phyloP scores from a whole-genome alignment of 2,329 filamentous ascomycete genomes.

The Neofusicoccum umdonicola region DNA sequence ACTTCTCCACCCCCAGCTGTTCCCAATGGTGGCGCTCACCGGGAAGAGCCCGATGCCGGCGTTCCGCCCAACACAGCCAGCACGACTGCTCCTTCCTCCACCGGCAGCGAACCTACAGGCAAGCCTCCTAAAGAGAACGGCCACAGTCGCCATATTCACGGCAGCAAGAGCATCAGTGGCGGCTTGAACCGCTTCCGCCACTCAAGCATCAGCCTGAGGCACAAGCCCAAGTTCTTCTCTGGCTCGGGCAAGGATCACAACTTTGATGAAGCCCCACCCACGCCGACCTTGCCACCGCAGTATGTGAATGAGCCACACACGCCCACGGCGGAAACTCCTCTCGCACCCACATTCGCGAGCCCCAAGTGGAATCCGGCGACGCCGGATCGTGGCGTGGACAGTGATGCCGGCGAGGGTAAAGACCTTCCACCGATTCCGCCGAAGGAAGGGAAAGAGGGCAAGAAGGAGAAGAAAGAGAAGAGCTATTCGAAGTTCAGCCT shows the following conservation, averaged over 20 bases:
- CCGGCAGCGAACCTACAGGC: neutral
- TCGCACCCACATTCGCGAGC: neutral
- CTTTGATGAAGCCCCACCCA: slow-evolving; percentile 25
- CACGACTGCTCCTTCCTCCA: slow-evolving; percentile 2
- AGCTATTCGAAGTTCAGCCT: slow-evolving; percentile 59
- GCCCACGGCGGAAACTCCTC: neutral
- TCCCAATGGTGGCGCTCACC: neutral
- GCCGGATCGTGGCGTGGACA: neutral
- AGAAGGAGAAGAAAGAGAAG: slow-evolving; percentile 57
- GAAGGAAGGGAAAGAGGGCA: slow-evolving; percentile 21
- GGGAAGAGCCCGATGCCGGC: neutral
- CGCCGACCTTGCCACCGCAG: slow-evolving; percentile 21
- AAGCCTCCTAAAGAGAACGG: slow-evolving; percentile 25
- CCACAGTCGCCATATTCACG: slow-evolving; percentile 5
- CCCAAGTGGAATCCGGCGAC: slow-evolving; percentile 3
- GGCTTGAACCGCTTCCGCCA: slow-evolving; percentile 65
- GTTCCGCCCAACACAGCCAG: slow-evolving; percentile 7
- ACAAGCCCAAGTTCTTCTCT: slow-evolving; percentile 70
- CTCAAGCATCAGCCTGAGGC: slow-evolving; percentile 74
- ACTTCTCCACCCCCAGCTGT: neutral
- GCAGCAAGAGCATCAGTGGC: slow-evolving; percentile 32
- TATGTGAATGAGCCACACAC: slow-evolving; percentile 5
- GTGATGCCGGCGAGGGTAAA: slow-evolving; percentile 15
- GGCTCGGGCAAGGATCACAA: slow-evolving; percentile 32
- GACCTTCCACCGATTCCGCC: slow-evolving; percentile 10